Evolutionary conservation across 192 early-diverging fungal genomes (phyloP).

Genomic region (Neocallimastix lanati): DNA sequence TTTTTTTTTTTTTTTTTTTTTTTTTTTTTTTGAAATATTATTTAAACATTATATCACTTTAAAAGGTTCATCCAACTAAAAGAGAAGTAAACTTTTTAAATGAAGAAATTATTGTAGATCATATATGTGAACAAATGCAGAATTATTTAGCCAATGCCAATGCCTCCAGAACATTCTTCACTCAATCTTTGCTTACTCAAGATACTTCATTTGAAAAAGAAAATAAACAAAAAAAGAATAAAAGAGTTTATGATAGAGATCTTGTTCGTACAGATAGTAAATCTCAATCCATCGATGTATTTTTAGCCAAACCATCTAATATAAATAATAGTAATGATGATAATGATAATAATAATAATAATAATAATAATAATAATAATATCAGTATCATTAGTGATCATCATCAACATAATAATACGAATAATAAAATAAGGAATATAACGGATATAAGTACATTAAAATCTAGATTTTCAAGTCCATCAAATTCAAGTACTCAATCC

Average conservation of each 20-base stretch:
- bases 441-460: constrained; percentile 4
- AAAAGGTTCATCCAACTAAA: constrained; percentile 75
- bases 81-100: constrained; percentile 78
- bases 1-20: background rate
- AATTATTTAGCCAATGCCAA: constrained; percentile 46
- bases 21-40: too few species aligned
- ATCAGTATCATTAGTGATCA: constrained; percentile 2
- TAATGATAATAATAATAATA: constrained; percentile 7
- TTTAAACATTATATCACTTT: too few species aligned
- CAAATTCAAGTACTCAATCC: background rate
- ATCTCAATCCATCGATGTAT: constrained; percentile 56
- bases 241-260: constrained; percentile 38
- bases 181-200: constrained; percentile 7
- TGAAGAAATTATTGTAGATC: constrained; percentile 61
- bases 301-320: constrained; percentile 10
- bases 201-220: constrained; percentile 4
- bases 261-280: constrained; percentile 76
- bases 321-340: background rate
- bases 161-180: constrained; percentile 50
- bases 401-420: too few species aligned
- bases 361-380: constrained; percentile 6
- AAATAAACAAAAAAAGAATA: constrained; percentile 1
- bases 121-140: constrained; percentile 50
- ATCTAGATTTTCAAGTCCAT: background rate
- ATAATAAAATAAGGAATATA: too few species aligned